phyloP scores from a whole-genome alignment of 441 rosid species.

The Dalechampia spathulata region DNA sequence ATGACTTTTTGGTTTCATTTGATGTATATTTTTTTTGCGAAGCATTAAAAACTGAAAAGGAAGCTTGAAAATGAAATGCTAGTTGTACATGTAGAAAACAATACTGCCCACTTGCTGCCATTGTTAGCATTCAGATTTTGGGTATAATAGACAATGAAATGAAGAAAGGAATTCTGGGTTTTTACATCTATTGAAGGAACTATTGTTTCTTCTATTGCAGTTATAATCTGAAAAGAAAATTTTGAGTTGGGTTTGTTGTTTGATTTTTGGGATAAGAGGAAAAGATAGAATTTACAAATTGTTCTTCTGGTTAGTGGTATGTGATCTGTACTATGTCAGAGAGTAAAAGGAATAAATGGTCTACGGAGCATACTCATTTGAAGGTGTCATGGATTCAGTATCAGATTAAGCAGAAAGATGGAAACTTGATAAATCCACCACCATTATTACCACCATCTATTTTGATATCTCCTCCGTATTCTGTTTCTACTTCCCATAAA shows the following conservation, averaged over 20 bases:
- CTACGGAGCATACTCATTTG: slow-evolving; percentile 39
- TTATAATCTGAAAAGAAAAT: slow-evolving; percentile 11
- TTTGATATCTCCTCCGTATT: slow-evolving; percentile 21
- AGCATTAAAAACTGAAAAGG: not conserved
- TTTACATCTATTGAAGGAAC: slow-evolving; percentile 2
- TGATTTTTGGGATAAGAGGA: slow-evolving; percentile 16
- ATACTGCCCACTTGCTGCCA: not conserved
- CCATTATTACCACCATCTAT: slow-evolving; percentile 35
- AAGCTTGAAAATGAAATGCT: not conserved
- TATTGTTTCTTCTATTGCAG: not conserved
- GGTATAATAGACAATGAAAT: not conserved
- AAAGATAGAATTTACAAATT: slow-evolving; percentile 12
- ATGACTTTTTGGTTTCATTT: slow-evolving; percentile 3
- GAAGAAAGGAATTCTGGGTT: slow-evolving; percentile 13
- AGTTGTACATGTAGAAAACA: slow-evolving; percentile 2
- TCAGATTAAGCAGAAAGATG: slow-evolving; percentile 56
- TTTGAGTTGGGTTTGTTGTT: slow-evolving; percentile 18
- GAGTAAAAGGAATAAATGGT: slow-evolving; percentile 24
- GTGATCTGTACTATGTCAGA: slow-evolving; percentile 35
- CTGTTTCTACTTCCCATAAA: slow-evolving; percentile 32
- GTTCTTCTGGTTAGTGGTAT: slow-evolving; percentile 23
- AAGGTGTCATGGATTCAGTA: slow-evolving; percentile 66
- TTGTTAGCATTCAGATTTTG: slow-evolving; percentile 10
- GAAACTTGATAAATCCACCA: slow-evolving; percentile 46
- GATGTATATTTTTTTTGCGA: slow-evolving; percentile 4